Evolutionary conservation across 2,329 filamentous ascomycete genomes (phyloP).

Genomic region (Xylariaceae sp.): DNA sequence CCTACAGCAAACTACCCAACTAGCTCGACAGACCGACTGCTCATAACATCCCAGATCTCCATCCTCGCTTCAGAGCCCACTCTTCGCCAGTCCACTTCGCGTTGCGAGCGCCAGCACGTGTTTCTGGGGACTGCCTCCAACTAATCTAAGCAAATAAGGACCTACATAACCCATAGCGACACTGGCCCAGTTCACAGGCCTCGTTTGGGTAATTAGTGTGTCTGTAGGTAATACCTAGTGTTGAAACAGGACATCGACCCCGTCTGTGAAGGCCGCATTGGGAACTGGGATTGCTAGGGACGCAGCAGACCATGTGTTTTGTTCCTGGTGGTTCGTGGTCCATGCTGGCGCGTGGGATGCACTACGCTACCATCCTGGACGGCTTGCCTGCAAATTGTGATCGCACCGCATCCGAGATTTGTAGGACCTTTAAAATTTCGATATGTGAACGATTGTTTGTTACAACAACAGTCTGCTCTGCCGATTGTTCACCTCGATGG

Average conservation of each 20-base stretch:
- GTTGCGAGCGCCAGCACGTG: conserved; percentile 21
- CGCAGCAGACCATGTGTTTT: not conserved
- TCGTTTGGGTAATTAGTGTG: not conserved
- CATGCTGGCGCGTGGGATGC: conserved; percentile 4
- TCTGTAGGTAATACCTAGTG: not conserved
- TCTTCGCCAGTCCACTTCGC: conserved; percentile 15
- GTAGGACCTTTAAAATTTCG: too few species aligned
- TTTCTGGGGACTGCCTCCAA: conserved; percentile 13
- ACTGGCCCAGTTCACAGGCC: too few species aligned
- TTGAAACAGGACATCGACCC: not conserved
- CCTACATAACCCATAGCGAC: too few species aligned
- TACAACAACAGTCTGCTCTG: not conserved
- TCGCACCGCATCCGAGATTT: too few species aligned
- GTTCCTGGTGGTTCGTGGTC: conserved; percentile 2
- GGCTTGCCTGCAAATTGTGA: not conserved
- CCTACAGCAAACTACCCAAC: too few species aligned
- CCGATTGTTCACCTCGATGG: not conserved
- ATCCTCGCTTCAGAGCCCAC: conserved; percentile 5
- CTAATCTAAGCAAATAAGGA: not conserved
- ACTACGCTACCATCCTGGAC: not conserved
- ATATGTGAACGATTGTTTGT: too few species aligned
- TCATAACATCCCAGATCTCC: not conserved
- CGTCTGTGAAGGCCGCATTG: not conserved
- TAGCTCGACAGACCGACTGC: not conserved
- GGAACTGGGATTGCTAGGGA: not conserved